These are phyloP conservation scores for Penicillium sp. DNA, from an alignment of 2,329 filamentous ascomycete genomes.

Conservation along the genomic window DNA sequence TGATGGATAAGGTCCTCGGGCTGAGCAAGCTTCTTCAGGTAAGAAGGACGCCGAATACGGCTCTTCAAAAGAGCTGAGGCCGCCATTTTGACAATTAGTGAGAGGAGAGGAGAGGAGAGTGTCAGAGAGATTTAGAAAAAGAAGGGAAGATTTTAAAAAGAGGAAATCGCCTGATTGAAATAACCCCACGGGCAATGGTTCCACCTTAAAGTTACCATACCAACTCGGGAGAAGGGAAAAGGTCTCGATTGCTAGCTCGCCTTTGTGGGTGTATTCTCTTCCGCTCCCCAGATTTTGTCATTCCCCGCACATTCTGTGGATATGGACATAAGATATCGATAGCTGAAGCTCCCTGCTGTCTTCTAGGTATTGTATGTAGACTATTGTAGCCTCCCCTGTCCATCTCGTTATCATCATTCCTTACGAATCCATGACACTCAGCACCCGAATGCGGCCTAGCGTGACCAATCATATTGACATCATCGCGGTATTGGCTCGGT, in stretches of 20 bases:
- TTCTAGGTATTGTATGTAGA: not conserved
- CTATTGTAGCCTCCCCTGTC: not conserved
- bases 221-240: conserved; percentile 15
- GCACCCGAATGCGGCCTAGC: not conserved
- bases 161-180: not conserved
- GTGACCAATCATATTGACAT: conserved; percentile 24
- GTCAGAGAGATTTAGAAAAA: conserved; percentile 11
- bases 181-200: not conserved
- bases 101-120: conserved; percentile 20
- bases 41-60: conserved; percentile 71
- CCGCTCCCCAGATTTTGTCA: conserved; percentile 4
- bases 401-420: not conserved
- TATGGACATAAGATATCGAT: not conserved
- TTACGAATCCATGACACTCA: not conserved
- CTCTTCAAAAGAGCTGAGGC: conserved; percentile 74
- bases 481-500: conserved; percentile 26
- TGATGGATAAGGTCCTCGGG: conserved; percentile 76
- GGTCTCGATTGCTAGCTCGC: not conserved
- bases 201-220: not conserved
- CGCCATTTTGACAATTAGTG: conserved; percentile 38
- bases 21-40: conserved; percentile 76
- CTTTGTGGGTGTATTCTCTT: conserved; percentile 1
- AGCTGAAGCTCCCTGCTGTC: not conserved
- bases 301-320: not conserved
- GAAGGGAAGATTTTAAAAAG: not conserved